phyloP scores from a whole-genome alignment of 139 green algal genomes.

The Chlorella sp. region DNA sequence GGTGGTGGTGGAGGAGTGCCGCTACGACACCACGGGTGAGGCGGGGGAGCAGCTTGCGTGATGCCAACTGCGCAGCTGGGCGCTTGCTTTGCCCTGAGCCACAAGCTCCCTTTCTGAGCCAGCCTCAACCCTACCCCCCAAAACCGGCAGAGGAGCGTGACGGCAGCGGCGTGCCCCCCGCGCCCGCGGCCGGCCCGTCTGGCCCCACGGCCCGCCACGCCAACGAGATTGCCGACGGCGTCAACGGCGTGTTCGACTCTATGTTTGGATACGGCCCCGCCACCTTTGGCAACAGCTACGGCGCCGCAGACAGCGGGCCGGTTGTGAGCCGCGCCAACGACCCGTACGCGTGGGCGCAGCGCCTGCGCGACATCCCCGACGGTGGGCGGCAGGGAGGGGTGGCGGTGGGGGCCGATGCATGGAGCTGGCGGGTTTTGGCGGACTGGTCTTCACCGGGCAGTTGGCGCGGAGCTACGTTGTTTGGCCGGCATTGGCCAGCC shows the following conservation, averaged over 20 bases:
- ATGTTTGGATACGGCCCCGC: conserved; percentile 50
- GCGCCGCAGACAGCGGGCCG: background rate
- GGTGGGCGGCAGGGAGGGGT: too few relatives aligned
- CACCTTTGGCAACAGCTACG: conserved; percentile 27
- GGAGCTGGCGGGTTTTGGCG: too few relatives aligned
- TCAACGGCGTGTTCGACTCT: conserved; percentile 46
- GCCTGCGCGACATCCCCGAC: conserved; percentile 58
- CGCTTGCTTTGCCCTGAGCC: background rate
- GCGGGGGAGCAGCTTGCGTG: background rate
- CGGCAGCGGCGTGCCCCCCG: background rate
- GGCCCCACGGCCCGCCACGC: background rate
- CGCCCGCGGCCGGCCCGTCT: background rate
- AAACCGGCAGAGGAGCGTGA: background rate
- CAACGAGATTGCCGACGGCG: conserved; percentile 23
- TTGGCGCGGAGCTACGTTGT: too few relatives aligned
- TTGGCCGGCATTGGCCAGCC: too few relatives aligned
- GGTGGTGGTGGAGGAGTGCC: conserved; percentile 42
- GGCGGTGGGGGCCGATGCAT: too few relatives aligned
- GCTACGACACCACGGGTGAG: conserved; percentile 47
- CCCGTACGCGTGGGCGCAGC: conserved; percentile 64
- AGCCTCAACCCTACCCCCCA: too few relatives aligned
- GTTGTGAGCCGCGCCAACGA: background rate
- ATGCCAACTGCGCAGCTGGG: background rate
- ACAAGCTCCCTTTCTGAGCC: background rate
- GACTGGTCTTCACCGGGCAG: too few relatives aligned